A percentile compares a stretch with the other conserved stretches of the same genome.
These are phyloP conservation scores for Lachancea nothofagi DNA, from an alignment of 805 yeast species.

Conservation along the genomic window DNA sequence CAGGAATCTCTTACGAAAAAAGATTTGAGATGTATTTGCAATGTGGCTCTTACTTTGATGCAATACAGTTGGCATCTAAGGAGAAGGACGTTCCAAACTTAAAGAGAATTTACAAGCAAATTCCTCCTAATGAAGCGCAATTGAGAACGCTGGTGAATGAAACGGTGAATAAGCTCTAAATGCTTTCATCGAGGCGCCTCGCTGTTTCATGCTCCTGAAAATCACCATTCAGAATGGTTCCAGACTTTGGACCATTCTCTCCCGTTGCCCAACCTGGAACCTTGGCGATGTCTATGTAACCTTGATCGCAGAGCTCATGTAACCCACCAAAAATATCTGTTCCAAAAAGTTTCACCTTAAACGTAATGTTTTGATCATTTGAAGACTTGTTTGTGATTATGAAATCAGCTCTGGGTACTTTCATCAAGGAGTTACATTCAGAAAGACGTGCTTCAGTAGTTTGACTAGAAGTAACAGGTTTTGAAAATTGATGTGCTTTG, in stretches of 20 bases:
- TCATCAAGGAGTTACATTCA: conserved; percentile 49
- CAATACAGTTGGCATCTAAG: conserved; percentile 33
- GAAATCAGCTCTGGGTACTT: conserved; percentile 50
- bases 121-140: conserved; percentile 27
- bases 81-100: conserved; percentile 25
- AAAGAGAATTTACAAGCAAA: conserved; percentile 19
- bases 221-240: conserved; percentile 39
- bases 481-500: conserved; percentile 15
- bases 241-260: conserved; percentile 54
- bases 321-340: conserved; percentile 73
- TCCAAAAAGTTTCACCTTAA: conserved; percentile 46
- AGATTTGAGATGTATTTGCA: conserved; percentile 46
- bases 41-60: conserved; percentile 47
- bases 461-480: conserved; percentile 17
- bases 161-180: conserved; percentile 17
- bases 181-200: background rate
- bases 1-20: conserved; percentile 39
- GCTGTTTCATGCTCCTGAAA: conserved; percentile 15
- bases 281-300: conserved; percentile 44
- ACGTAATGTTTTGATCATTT: conserved; percentile 20
- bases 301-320: conserved; percentile 55
- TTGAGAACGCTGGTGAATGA: conserved; percentile 21
- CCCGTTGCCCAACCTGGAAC: conserved; percentile 79
- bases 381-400: conserved; percentile 33
- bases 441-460: conserved; percentile 11